A percentile compares a stretch with the other conserved stretches of the same genome.
Conservation (phyloP, 257 asterid genomes). For the Orobanche coerulescens region DNA sequence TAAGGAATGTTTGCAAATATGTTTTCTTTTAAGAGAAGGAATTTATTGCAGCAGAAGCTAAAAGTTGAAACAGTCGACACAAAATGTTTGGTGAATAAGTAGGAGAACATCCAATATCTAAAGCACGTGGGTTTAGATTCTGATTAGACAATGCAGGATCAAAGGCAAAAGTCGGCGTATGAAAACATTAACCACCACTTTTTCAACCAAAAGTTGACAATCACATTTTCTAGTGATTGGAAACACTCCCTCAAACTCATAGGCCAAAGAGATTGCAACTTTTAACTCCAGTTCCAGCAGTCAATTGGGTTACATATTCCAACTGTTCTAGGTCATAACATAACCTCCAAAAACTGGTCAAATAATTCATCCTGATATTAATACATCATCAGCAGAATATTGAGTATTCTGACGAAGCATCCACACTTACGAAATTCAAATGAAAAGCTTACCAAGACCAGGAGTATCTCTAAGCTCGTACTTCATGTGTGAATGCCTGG, state of each 20-base stretch:
- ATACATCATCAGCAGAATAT: background rate
- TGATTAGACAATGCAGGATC: background rate
- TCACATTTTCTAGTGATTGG: background rate
- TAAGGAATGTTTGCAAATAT: too few species aligned
- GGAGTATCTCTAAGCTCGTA: slow-evolving; percentile 89
- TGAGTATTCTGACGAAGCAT: slow-evolving; percentile 12
- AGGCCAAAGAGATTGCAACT: slow-evolving; percentile 18
- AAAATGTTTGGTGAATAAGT: too few species aligned
- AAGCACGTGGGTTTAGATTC: too few species aligned
- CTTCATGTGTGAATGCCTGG: slow-evolving; percentile 79
- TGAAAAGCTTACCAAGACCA: slow-evolving; percentile 68
- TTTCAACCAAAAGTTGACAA: background rate
- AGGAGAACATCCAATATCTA: too few species aligned
- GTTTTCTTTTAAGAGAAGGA: too few species aligned
- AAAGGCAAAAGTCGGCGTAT: background rate
- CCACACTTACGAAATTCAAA: background rate
- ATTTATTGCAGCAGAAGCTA: too few species aligned
- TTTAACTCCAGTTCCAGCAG: background rate
- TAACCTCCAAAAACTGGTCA: background rate
- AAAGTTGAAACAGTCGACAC: too few species aligned
- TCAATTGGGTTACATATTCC: background rate
- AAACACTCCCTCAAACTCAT: slow-evolving; percentile 2
- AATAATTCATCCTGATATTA: background rate
- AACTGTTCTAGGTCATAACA: background rate
- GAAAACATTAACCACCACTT: background rate